Evolutionary conservation across 164 flowering plant species (phyloP).

Genomic region (Vitis riparia): DNA sequence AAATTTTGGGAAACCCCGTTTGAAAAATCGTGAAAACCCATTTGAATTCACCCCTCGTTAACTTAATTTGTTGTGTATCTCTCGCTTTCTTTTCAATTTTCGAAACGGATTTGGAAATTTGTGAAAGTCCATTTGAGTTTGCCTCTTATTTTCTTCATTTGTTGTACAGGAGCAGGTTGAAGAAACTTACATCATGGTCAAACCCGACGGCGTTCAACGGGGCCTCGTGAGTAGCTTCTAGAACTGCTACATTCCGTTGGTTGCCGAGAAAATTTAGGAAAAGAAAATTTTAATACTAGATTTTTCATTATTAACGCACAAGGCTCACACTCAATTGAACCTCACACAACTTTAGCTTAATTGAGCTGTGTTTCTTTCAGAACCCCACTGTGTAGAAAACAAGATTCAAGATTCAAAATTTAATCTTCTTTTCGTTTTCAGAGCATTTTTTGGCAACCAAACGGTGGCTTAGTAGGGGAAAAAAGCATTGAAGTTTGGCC

Average conservation of each 20-base stretch:
- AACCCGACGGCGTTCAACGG: constrained; percentile 97
- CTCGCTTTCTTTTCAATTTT: neutral
- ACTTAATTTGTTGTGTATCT: neutral
- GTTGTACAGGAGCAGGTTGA: constrained; percentile 66
- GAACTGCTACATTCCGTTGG: neutral
- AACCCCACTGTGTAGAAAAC: too few species aligned
- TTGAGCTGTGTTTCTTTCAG: too few species aligned
- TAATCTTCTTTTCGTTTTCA: neutral
- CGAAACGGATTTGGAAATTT: neutral
- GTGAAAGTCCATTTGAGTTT: neutral
- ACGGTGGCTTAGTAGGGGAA: neutral
- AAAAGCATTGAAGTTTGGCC: neutral
- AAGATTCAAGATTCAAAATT: too few species aligned
- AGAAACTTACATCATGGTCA: constrained; percentile 89
- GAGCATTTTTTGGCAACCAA: neutral
- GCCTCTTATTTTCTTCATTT: neutral
- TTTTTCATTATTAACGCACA: neutral
- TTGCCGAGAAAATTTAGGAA: neutral
- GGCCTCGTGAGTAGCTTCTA: constrained; percentile 63
- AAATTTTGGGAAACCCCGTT: neutral
- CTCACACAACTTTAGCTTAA: too few species aligned
- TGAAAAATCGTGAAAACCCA: too few species aligned
- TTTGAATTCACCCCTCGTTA: neutral
- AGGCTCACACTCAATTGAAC: too few species aligned
- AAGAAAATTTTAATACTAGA: neutral